phyloP scores from a whole-genome alignment of 306 rosid species.

The Calophaca sinica region DNA sequence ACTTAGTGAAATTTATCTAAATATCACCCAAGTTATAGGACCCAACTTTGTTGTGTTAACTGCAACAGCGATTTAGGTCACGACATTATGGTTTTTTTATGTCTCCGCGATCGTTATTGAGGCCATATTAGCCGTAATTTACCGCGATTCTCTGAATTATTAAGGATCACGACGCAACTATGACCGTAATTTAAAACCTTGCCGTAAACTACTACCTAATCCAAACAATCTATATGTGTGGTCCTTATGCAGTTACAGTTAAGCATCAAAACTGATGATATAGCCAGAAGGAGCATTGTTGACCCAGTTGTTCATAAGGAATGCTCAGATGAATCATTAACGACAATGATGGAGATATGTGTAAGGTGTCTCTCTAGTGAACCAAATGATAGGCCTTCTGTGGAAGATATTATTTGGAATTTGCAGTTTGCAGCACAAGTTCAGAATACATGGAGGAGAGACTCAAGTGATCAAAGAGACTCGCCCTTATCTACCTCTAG shows the following conservation, averaged over 20 bases:
- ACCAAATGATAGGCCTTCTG: conserved; percentile 72
- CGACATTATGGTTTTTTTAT: no score
- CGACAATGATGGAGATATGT: conserved; percentile 88
- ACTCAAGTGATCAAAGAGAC: conserved; percentile 53
- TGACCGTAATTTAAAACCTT: no score
- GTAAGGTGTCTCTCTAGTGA: conserved; percentile 73
- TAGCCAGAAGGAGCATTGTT: conserved; percentile 74
- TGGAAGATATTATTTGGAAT: conserved; percentile 93
- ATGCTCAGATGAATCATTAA: conserved; percentile 78
- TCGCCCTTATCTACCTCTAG: conserved; percentile 53
- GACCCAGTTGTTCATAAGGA: conserved; percentile 84
- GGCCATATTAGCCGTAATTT: no score
- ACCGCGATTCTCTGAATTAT: no score
- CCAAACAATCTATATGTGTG: conserved; percentile 19
- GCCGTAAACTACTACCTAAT: no score
- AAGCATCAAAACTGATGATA: conserved; percentile 71
- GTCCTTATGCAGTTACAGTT: conserved; percentile 63
- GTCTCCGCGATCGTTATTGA: no score
- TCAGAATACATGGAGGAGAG: conserved; percentile 68
- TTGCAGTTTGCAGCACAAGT: conserved; percentile 93
- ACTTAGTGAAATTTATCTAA: no score
- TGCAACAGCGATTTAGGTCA: no score
- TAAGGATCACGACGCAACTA: no score
- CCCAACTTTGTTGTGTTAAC: no score
- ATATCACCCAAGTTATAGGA: no score